A percentile compares a stretch with the other conserved stretches of the same genome.
Conservation (phyloP, 169 alveolate species). For the Plasmodium ovale region DNA sequence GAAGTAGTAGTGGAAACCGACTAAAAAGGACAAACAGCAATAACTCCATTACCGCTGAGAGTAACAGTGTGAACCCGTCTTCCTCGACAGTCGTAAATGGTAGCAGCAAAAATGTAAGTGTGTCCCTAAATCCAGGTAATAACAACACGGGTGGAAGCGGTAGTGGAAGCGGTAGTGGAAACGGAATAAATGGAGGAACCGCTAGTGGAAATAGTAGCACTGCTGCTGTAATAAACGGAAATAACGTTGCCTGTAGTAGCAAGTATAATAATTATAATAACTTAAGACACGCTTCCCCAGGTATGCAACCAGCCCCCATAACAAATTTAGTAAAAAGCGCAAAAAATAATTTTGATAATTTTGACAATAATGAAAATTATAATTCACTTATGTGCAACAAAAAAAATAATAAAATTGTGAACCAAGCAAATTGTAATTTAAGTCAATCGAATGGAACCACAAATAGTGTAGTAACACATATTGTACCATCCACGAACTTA, state of each 20-base stretch:
- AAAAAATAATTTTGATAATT: conserved; percentile 22
- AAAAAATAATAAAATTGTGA: conserved; percentile 24
- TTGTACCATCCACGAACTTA: conserved; percentile 34
- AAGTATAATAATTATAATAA: conserved; percentile 11
- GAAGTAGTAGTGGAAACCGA: not conserved
- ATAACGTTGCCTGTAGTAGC: not conserved
- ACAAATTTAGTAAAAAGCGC: conserved; percentile 47
- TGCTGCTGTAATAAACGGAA: not conserved
- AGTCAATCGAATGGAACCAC: conserved; percentile 29
- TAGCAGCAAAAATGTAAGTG: not conserved
- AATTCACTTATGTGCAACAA: conserved; percentile 19
- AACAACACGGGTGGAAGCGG: not conserved
- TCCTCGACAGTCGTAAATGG: not conserved
- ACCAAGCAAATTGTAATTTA: conserved; percentile 51
- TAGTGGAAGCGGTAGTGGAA: not conserved
- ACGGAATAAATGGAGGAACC: not conserved
- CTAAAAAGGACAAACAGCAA: conserved; percentile 15
- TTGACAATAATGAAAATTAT: conserved; percentile 48
- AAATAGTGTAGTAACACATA: conserved; percentile 13
- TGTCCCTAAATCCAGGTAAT: not conserved
- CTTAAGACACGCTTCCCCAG: conserved; percentile 19
- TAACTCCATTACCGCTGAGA: conserved; percentile 25
- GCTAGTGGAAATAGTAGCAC: conserved; percentile 1
- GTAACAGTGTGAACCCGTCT: not conserved
- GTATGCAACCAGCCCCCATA: conserved; percentile 18